These are phyloP conservation scores for Cyberlindnera maritima DNA, from an alignment of 805 yeast species.

Conservation along the genomic window DNA sequence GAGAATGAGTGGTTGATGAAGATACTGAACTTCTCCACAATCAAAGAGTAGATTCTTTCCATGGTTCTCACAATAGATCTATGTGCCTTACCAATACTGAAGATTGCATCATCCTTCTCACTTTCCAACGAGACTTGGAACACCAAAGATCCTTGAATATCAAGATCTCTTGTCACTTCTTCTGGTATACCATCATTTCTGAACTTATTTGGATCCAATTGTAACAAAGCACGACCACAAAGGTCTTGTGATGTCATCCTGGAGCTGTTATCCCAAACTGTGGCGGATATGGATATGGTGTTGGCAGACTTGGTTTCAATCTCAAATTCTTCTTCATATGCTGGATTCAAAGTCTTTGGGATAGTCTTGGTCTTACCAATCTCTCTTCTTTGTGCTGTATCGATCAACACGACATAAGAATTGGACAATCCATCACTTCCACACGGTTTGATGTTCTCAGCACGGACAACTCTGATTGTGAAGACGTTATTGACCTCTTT, in stretches of 20 bases:
- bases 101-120: constrained; percentile 77
- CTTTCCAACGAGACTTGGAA: constrained; percentile 73
- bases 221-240: constrained; percentile 61
- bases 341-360: constrained; percentile 61
- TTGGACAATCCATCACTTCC: constrained; percentile 46
- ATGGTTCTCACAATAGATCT: constrained; percentile 61
- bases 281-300: constrained; percentile 48
- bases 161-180: constrained; percentile 52
- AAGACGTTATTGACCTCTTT: constrained; percentile 48
- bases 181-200: constrained; percentile 68
- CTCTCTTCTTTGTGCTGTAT: constrained; percentile 49
- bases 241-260: constrained; percentile 53
- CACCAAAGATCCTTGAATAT: constrained; percentile 64
- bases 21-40: constrained; percentile 71
- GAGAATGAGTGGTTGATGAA: constrained; percentile 61
- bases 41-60: constrained; percentile 61
- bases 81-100: constrained; percentile 74
- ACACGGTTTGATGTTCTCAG: constrained; percentile 54
- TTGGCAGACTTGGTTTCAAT: constrained; percentile 37
- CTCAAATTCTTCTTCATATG: constrained; percentile 89
- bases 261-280: constrained; percentile 66
- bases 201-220: constrained; percentile 60
- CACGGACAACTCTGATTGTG: constrained; percentile 59
- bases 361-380: constrained; percentile 70
- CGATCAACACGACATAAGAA: constrained; percentile 62